Base-by-base conservation (phyloP, 495 filamentous ascomycete genomes). In the Podospora anserina region DNA sequence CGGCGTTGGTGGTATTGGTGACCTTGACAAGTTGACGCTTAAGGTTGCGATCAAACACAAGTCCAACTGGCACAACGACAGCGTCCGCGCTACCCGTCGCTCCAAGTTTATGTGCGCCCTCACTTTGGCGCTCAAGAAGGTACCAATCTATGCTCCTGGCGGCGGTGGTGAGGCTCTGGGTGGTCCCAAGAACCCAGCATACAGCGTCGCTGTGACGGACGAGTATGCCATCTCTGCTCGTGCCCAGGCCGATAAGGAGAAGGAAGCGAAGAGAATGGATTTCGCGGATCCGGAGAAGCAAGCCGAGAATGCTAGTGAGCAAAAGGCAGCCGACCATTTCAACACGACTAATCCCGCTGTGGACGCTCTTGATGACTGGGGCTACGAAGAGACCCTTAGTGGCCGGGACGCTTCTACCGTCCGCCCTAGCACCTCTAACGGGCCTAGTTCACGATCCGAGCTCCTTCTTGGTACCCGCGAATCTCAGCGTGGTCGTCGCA, bases 21-120 rank as follows among this genome's bases (percentile, higher is more conserved):
- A 95, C 73, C 88, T 97, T 83, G 91, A 97, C 76, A 95, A 96
- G 77, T 82, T 99, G 30, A 86, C 90, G 72, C 85, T 99, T 49
- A 88, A 87, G 68, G 85, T 95, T 53, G 90, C 91, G 69, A 92
- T 97, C 74, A 88, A 88, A 68, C 93, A 97, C 83, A 97, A 97
- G 82, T 90, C 90, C 69, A 99, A 98, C 81, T 99, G 95, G 95
- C 88, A 94, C 59, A 97, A 96, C 77, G 94, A 97, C 68, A 85
- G 87, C 32, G 83, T 98, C 54, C 89, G 94, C 26, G 88, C 90
- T 26, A 85, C 91, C 18, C 89, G 95, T 56, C 90, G 94, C 65
- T 95, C 91, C 74, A 97, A 96, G 78, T 97, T 99, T 82, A 95
- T 98, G 88, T 97, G 93, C 74, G 95, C 95, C 3, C 84, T 99